Base-by-base conservation (phyloP, 108 stramenopile species). In the Skeletonema potamos region DNA sequence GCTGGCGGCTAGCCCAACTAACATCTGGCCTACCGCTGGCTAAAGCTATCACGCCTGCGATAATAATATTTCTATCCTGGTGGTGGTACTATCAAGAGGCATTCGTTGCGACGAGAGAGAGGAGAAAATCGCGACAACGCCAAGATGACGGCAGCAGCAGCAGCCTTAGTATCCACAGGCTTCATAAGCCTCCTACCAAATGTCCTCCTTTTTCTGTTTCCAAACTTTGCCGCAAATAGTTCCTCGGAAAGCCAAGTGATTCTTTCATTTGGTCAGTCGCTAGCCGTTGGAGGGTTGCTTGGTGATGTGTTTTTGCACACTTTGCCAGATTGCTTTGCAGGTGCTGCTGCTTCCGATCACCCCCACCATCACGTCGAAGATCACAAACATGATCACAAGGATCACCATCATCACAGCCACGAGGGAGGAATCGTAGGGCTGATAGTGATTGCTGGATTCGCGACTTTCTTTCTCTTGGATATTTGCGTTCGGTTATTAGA, bases 291-390 rank as follows among this genome's bases (percentile, higher is more conserved):
- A 22, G 93, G 87, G 9, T 70, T 95, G 27, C 58, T 95, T 58
- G 93, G 93, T 17, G 93, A 95, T 77, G 91, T 92, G 20, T 94
- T 95, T 83, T 68, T 95, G 30, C 93, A 95, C 64, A 88, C 86
- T 1, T 43, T 95, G 9, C 91, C 89, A 3, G 87, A 91, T 77
- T 84, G 83, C 13, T 73, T 72, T 34, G 77, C 59, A 17, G 82
- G 74, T 30, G 59, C 72, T 13, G 28, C 60, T 54, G 64, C 37
- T 43, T 11, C 24, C 20, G 43, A 66, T 48, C 9, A 46, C 12
- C 15, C 17, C 26, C 46, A 63, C 41, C 20, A 43, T 13, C 1
- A 37, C 26, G 37, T 66, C 15, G 24, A 15, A 18, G 57, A 48
- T 37, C 28, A 44, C 7, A n/a, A 74, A 4, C 28, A 54, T 64